Evolutionary conservation across 345 rosid species (phyloP), one percentile per base, ranked within the genome.

Genomic region (thale cress (Arabidopsis thaliana)): DNA sequence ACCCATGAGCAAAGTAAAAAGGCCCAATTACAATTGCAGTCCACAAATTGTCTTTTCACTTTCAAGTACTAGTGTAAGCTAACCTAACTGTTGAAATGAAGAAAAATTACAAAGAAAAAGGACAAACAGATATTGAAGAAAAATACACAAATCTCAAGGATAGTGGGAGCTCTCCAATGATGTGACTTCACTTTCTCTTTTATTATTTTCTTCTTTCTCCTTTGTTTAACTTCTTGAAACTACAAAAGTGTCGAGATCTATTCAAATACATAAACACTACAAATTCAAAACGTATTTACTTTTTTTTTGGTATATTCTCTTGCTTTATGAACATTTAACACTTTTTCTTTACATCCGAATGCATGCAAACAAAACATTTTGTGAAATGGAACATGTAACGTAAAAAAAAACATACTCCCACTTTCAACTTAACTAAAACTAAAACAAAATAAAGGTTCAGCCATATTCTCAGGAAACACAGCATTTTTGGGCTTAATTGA

Each of bases 131-230:
- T 24, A 61, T 34, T 42, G 9, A 10, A 71, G 38, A 41, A 65
- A 45, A 36, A 56, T 32, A 49, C 77, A 78, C 81, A 71, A 41
- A 78, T 78, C 42, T 78, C 81, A 33, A 78, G 73, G 77, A 51
- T 72, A 78, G 77, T 78, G 81, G 81, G 68, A 58, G 44, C 72
- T 71, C 58, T 8, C 55, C 61, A 41, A n/a, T 78, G 59, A 78
- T 65, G 76, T 50, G 57, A 72, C 68, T 33, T 65, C 52, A 25
- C 32, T 65, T 58, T 71, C 60, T 42, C 32, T 50, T 65, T 57
- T 70, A 69, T 52, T 44, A 20, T 49, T 48, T 20, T 38, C 67
- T 34, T 45, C 42, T 7, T 70, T 33, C 10, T 45, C 37, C 42
- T 36, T 46, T 48, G 0, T 65, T 78, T 72, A 64, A 71, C 77